Evolutionary conservation across 345 rosid genomes (phyloP), one percentile per base, ranked within the genome.

Genomic region (Citrus medica): DNA sequence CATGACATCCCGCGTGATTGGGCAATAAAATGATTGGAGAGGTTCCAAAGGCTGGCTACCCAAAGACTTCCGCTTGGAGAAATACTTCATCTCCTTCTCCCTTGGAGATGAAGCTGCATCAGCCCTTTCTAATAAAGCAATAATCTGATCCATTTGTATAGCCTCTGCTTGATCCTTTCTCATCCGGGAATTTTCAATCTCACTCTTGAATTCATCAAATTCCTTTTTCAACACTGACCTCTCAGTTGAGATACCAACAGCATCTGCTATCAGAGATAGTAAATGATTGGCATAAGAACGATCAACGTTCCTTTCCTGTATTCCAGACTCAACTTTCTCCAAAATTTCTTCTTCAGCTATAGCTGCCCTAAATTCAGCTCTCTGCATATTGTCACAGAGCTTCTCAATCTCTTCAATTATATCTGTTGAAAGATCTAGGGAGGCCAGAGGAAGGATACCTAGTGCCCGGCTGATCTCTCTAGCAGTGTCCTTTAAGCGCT

Each of bases 91-190:
- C 82, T 89, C 92, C 81, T 84, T 91, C 79, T 89, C 95, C 78
- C 40, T 72, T 12, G 84, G 89, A 76, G 93, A 88, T 24, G 87
- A 83, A 72, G 90, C 82, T 75, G 86, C 92, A 85, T 91, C 95
- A 22, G 93, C 92, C 71, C 88, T 85, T 88, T 83, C 93, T 78
- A 91, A 79, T 84, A 91, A 83, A 83, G 92, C 87, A 79, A 88
- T 89, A 51, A 91, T 91, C 83, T 91, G 95, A 72, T 88, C 92
- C 95, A 91, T 89, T 82, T 89, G 95, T 79, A 91, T 84, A 73
- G 90, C 88, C 83, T 91, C 95, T 37, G 92, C 95, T 75, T 83
- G 88, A 78, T 91, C 85, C 83, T 89, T 91, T 80, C 83, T 85
- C 75, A 89, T 83, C 79, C 84, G 84, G 60, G 78, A 84, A 83